Evolutionary conservation across 805 yeast species (phyloP).

Genomic region (Yueomyces sp.): DNA sequence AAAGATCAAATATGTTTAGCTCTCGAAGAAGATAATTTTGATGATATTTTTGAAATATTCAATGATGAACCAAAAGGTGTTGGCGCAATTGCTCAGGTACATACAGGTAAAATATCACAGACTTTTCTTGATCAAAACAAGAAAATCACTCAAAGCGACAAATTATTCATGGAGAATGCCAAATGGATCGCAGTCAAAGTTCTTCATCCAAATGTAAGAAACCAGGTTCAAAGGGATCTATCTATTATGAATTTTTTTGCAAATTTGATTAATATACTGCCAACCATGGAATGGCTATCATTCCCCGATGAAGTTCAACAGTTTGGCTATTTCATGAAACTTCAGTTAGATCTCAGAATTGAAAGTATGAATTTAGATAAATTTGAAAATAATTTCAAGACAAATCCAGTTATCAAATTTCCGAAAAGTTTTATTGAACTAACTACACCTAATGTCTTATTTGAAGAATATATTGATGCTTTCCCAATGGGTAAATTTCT

Average conservation of each 20-base stretch:
- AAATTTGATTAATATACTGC: constrained; percentile 48
- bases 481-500: constrained; percentile 67
- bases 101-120: constrained; percentile 50
- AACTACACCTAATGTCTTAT: constrained; percentile 58
- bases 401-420: constrained; percentile 50
- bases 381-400: constrained; percentile 57
- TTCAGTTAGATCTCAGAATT: constrained; percentile 80
- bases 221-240: constrained; percentile 65
- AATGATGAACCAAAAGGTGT: constrained; percentile 72
- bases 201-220: constrained; percentile 75
- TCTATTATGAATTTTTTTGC: constrained; percentile 79
- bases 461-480: constrained; percentile 79
- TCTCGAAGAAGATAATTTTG: constrained; percentile 43
- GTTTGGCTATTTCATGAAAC: constrained; percentile 70
- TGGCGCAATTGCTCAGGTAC: constrained; percentile 98
- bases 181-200: constrained; percentile 80
- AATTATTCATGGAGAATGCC: constrained; percentile 7
- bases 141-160: constrained; percentile 3
- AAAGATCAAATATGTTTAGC: constrained; percentile 42
- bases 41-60: constrained; percentile 73
- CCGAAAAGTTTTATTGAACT: constrained; percentile 42
- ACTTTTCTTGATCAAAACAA: constrained; percentile 25
- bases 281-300: constrained; percentile 97
- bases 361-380: constrained; percentile 71
- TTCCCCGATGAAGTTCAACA: constrained; percentile 89